These are phyloP conservation scores for Margaritispora aquatica DNA, from an alignment of 495 filamentous ascomycete genomes.

Conservation along the genomic window DNA sequence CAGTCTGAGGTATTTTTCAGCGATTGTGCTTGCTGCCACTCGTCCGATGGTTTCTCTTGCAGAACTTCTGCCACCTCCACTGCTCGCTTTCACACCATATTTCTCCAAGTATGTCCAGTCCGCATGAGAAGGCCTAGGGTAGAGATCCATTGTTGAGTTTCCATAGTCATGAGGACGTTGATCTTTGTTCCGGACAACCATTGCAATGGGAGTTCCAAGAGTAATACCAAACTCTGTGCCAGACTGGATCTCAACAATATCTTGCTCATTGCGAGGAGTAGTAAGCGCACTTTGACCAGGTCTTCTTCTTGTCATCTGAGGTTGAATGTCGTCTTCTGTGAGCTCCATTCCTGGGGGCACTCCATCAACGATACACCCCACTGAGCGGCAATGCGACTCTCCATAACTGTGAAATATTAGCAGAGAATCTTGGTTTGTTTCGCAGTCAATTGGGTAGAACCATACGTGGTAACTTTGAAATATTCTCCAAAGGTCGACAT, in stretches of 20 bases:
- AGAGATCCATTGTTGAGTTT: slow-evolving; percentile 82
- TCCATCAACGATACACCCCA: slow-evolving; percentile 85
- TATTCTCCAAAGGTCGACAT: slow-evolving; percentile 92
- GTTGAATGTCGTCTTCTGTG: slow-evolving; percentile 86
- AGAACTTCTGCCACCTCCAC: slow-evolving; percentile 85
- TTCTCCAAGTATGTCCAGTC: slow-evolving; percentile 98
- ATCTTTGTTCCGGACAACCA: slow-evolving; percentile 87
- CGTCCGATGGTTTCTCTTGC: slow-evolving; percentile 92
- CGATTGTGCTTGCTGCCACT: slow-evolving; percentile 91
- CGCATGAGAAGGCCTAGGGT: slow-evolving; percentile 87
- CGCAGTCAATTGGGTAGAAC: slow-evolving; percentile 14
- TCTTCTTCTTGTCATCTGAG: slow-evolving; percentile 84
- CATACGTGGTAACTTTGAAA: slow-evolving; percentile 82
- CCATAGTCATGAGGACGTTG: slow-evolving; percentile 94
- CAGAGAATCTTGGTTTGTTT: slow-evolving; percentile 3
- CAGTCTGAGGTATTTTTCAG: slow-evolving; percentile 83
- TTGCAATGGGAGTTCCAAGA: slow-evolving; percentile 84
- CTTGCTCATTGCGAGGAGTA: slow-evolving; percentile 90
- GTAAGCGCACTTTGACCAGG: slow-evolving; percentile 88
- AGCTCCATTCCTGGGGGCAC: slow-evolving; percentile 85
- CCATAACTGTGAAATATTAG: slow-evolving; percentile 55
- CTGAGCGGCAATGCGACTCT: slow-evolving; percentile 86
- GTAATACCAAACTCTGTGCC: slow-evolving; percentile 92
- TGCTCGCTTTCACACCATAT: slow-evolving; percentile 91
- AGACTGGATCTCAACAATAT: slow-evolving; percentile 86